Evolutionary conservation across 441 rosid species (phyloP), one percentile per base, ranked within the genome.

Genomic region (Adansonia rubrostipa): DNA sequence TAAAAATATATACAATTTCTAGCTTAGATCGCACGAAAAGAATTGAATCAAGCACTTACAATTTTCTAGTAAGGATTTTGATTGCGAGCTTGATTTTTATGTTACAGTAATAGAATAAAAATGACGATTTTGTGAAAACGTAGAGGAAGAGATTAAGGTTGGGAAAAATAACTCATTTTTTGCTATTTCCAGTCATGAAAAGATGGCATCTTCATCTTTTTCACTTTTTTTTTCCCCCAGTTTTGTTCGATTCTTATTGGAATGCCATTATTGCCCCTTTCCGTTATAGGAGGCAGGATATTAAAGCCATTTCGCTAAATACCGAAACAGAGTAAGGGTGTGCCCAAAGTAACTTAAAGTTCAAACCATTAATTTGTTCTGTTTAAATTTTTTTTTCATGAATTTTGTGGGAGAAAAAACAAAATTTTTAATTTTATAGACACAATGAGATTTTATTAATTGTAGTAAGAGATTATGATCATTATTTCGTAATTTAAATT

Each of bases 161-260:
- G 2, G 28, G n/a, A 11, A 71, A 72, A 45, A 33, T 17, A 13
- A 24, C 22, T 47, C 60, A 53, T 57, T 44, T 44, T 73, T 36
- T 33, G 45, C 64, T 56, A 11, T 67, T 33, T 66, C 71, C 44
- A 36, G 74, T 63, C 72, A 8, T 28, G 78, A 76, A 67, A 50
- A 78, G 85, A 10, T 83, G 85, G 85, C 82, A 75, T 66, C 71
- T 79, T 69, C 36, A 66, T 82, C 42, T 13, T 60, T 28, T 73
- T 77, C 77, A 72, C 51, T 50, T 75, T 62, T 61, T 22, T 36
- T 36, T 4, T 36, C 6, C 42, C 42, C 54, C 9, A 3, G 5
- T 8, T 53, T 58, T 42, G 0, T 28, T 19, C 14, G 17, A 20
- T 7, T 36, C 6, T 19, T 4, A 3, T 9, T 1, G 3, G 22